Evolutionary conservation across 169 alveolate species (phyloP).

Genomic region (Cryptosporidium baileyi): DNA sequence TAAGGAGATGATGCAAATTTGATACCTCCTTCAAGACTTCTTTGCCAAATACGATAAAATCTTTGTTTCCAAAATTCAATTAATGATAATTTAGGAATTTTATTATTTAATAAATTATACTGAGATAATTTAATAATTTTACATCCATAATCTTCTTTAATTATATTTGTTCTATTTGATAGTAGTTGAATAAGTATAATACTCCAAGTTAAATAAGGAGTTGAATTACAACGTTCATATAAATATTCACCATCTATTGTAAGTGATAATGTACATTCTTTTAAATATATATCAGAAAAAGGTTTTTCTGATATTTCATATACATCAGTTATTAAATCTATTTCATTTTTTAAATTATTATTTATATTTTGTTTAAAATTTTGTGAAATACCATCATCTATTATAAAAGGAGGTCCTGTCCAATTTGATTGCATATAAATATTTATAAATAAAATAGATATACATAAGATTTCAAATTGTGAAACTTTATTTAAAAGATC

Average conservation of each 20-base stretch:
- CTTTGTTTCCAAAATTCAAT: slow-evolving; percentile 63
- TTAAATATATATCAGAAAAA: not conserved
- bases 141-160: not conserved
- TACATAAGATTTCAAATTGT: slow-evolving; percentile 51
- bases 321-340: not conserved
- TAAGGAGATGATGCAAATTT: slow-evolving; percentile 50
- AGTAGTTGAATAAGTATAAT: slow-evolving; percentile 22
- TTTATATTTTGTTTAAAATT: slow-evolving; percentile 1
- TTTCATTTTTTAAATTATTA: not conserved
- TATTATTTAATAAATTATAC: not conserved
- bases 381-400: not conserved
- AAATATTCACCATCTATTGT: slow-evolving; percentile 53
- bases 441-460: slow-evolving; percentile 27
- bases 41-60: slow-evolving; percentile 50
- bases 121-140: not conserved
- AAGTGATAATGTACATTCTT: not conserved
- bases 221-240: slow-evolving; percentile 32
- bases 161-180: slow-evolving; percentile 1
- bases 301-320: not conserved
- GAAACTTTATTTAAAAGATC: not conserved
- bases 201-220: slow-evolving; percentile 43
- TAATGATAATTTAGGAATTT: not conserved
- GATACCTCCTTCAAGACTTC: slow-evolving; percentile 62
- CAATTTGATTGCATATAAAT: slow-evolving; percentile 61
- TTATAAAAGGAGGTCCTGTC: slow-evolving; percentile 57